A percentile compares a stretch with the other conserved stretches of the same genome.
phyloP scores from a whole-genome alignment of 202 grass and related monocot genomes.

The Eragrostis tef region DNA sequence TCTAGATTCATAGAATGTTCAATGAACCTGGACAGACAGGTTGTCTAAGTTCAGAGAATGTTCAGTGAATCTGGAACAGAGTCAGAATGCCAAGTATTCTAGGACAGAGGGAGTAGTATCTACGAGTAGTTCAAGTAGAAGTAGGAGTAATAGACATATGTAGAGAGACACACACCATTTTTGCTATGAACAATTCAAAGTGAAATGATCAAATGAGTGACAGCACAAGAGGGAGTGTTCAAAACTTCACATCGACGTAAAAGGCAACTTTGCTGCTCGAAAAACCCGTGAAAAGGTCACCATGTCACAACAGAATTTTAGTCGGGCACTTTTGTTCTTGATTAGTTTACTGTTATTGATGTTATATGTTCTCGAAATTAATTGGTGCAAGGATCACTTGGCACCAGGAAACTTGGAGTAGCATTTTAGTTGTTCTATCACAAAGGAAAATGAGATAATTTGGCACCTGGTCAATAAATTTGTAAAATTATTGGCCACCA shows the following conservation, averaged over 20 bases:
- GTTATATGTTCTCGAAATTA: too few species aligned
- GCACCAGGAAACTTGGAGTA: not conserved
- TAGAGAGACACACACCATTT: not conserved
- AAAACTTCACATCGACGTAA: constrained; percentile 17
- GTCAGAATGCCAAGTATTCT: too few species aligned
- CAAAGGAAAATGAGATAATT: not conserved
- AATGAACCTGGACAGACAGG: too few species aligned
- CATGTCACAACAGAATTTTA: not conserved
- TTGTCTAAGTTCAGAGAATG: too few species aligned
- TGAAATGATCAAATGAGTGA: not conserved
- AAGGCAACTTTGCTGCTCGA: not conserved
- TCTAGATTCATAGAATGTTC: too few species aligned
- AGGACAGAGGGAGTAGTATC: too few species aligned
- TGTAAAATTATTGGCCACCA: constrained; percentile 33
- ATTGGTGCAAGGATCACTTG: not conserved
- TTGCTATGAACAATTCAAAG: not conserved
- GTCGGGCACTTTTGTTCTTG: not conserved
- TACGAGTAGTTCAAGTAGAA: too few species aligned
- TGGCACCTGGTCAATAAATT: constrained; percentile 5
- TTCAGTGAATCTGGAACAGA: too few species aligned
- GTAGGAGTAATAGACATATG: too few species aligned
- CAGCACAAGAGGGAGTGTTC: not conserved
- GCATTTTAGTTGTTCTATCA: not conserved
- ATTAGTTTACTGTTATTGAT: too few species aligned
- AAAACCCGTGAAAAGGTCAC: constrained; percentile 23